phyloP scores from a whole-genome alignment of 441 rosid genomes.

The Pelargonium hybrid region DNA sequence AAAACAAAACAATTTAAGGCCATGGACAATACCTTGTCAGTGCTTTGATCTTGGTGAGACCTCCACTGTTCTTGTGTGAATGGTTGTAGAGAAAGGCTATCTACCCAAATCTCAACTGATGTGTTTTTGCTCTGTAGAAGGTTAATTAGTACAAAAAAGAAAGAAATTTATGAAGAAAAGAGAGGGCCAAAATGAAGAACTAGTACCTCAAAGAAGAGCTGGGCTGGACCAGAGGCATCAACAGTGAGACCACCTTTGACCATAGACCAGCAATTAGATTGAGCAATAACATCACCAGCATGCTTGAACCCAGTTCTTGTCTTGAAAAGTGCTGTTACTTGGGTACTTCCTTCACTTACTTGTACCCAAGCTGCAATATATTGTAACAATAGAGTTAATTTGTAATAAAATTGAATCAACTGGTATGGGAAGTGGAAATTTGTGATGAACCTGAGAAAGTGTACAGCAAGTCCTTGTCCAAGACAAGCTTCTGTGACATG shows the following conservation, averaged over 20 bases:
- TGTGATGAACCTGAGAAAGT: conserved; percentile 47
- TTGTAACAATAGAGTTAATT: too few relatives aligned
- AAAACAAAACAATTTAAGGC: too few relatives aligned
- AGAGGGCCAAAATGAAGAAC: too few relatives aligned
- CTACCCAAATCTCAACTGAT: conserved; percentile 59
- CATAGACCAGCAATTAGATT: conserved; percentile 73
- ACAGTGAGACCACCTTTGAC: conserved; percentile 73
- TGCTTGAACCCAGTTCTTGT: conserved; percentile 26
- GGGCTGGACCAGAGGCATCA: conserved; percentile 41
- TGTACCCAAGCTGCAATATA: conserved; percentile 56
- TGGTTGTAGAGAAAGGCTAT: conserved; percentile 67
- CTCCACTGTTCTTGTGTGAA: conserved; percentile 63
- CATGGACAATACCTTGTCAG: conserved; percentile 29
- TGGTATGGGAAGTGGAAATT: background rate
- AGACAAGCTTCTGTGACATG: conserved; percentile 39
- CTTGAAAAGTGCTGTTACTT: conserved; percentile 42
- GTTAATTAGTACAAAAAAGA: background rate
- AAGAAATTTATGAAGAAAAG: too few relatives aligned
- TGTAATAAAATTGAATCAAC: too few relatives aligned
- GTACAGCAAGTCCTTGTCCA: conserved; percentile 36
- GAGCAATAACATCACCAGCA: conserved; percentile 46
- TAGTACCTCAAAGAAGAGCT: conserved; percentile 57
- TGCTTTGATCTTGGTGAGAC: conserved; percentile 46
- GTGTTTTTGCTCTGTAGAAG: conserved; percentile 38
- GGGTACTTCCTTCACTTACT: conserved; percentile 33